Percentiles rank a stretch among this genome's conserved stretches.
Conservation (phyloP, 2,329 filamentous ascomycete species). For the Alternaria gansuensis region DNA sequence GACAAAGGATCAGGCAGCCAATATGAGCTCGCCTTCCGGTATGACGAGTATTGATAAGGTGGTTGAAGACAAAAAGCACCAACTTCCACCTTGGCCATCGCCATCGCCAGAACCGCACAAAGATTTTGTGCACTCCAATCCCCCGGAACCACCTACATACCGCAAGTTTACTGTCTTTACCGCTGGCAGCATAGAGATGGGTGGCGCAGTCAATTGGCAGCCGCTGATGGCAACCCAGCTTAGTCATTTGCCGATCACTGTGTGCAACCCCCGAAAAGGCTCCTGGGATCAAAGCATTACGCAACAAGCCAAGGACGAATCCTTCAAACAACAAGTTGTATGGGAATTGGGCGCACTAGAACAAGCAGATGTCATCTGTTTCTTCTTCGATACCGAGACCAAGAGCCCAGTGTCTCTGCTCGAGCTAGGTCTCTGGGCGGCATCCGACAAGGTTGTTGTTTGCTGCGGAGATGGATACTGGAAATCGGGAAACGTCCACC, state of each 20-base stretch:
- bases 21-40: neutral
- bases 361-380: constrained; percentile 62
- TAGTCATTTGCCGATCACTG: constrained; percentile 57
- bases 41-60: constrained; percentile 30
- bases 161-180: constrained; percentile 62
- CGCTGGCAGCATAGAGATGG: constrained; percentile 65
- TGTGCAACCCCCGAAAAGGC: constrained; percentile 66
- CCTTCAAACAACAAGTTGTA: constrained; percentile 64
- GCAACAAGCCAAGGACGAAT: constrained; percentile 54
- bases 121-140: constrained; percentile 29
- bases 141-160: constrained; percentile 28
- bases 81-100: constrained; percentile 30
- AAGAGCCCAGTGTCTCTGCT: constrained; percentile 67
- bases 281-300: constrained; percentile 66
- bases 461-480: constrained; percentile 63
- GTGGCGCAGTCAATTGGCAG: constrained; percentile 63
- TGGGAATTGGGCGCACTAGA: constrained; percentile 71
- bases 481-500: constrained; percentile 69
- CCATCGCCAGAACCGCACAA: constrained; percentile 22
- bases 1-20: neutral
- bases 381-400: constrained; percentile 65
- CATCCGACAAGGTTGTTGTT: constrained; percentile 60
- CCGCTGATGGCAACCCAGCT: constrained; percentile 55
- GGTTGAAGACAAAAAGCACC: constrained; percentile 33
- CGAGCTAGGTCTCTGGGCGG: constrained; percentile 66